phyloP scores from a whole-genome alignment of 2,329 filamentous ascomycete genomes.

The Chaetomiaceae sp. region DNA sequence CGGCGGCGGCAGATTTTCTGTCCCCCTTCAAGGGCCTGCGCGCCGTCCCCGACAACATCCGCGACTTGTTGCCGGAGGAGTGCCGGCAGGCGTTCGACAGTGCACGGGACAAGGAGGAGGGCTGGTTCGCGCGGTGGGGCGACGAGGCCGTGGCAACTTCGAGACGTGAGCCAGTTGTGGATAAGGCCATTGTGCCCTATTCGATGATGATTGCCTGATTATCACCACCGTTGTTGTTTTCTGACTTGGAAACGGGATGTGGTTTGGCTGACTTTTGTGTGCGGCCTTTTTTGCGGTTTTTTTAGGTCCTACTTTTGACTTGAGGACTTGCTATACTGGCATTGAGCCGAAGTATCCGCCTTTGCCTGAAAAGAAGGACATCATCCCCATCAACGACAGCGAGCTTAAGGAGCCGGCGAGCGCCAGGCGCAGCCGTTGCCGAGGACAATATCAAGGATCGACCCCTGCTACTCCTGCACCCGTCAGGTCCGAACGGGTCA shows the following conservation, averaged over 20 bases:
- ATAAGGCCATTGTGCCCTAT: slow-evolving; percentile 61
- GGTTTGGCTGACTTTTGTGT: background rate
- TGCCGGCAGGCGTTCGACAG: slow-evolving; percentile 69
- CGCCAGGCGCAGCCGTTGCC: background rate
- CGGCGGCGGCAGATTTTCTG: slow-evolving; percentile 41
- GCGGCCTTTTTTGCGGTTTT: background rate
- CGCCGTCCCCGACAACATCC: slow-evolving; percentile 61
- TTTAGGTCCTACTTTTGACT: background rate
- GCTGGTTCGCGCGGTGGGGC: slow-evolving; percentile 73
- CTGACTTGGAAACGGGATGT: background rate
- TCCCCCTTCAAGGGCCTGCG: slow-evolving; percentile 56
- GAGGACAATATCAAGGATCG: background rate
- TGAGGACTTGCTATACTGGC: background rate
- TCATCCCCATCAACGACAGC: background rate
- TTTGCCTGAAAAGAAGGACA: background rate
- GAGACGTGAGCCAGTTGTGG: slow-evolving; percentile 52
- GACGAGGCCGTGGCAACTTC: slow-evolving; percentile 58
- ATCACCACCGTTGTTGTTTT: no score
- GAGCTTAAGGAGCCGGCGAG: background rate
- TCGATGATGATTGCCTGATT: slow-evolving; percentile 35
- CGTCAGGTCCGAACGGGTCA: background rate
- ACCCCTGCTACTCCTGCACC: background rate
- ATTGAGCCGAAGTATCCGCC: background rate
- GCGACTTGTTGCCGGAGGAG: slow-evolving; percentile 61
- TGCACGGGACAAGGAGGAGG: slow-evolving; percentile 58